Base-by-base conservation (phyloP, 768 basidiomycete species). In the Sporobolomyces phaffii region DNA sequence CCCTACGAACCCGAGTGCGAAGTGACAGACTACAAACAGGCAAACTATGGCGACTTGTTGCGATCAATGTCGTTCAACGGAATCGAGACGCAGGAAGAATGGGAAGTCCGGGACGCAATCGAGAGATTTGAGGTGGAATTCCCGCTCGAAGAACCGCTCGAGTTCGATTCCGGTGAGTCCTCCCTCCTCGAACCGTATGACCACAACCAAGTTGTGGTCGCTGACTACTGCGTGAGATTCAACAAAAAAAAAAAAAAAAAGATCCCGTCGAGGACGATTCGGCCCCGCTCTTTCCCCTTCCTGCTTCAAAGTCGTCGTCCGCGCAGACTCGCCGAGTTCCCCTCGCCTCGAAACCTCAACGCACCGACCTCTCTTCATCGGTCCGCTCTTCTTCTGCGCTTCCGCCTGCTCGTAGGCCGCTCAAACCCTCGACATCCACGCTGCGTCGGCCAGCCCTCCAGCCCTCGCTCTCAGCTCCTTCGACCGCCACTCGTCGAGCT, bases 21-120 rank as follows among this genome's bases (percentile, higher is more conserved):
- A 22, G 56, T 33, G 15, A 31, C 56, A 2, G 43, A 58, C 33
- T 58, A 58, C 56, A 58, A 44, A 31, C 45, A 29, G 8, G 43
- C 31, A 2, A 28, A 45, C 6, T 58, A 58, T 24, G 56, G 56
- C 5, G 41, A 26, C 22, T 3, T 24, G 29, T n/a, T 58, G 7
- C 33, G 56, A n/a, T 28, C 29, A 4, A 58, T 58, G 56, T 58
- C 43, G 9, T 45, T 58, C 43, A 20, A 22, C 22, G 56, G 56
- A 3, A n/a, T 47, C 17, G 56, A 58, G 43, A 45, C 56, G 4
- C 29, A 41, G 5, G 41, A 58, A n/a, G 56, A 58, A 26, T 58
- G 41, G 56, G 56, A 58, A 45, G 56, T 28, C 29, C 24, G 43
- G 33, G 56, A 58, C n/a, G 29, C 41, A 14, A 22, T 45, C 29